Conservation (phyloP, 306 rosid species). For the Castanea sativa region DNA sequence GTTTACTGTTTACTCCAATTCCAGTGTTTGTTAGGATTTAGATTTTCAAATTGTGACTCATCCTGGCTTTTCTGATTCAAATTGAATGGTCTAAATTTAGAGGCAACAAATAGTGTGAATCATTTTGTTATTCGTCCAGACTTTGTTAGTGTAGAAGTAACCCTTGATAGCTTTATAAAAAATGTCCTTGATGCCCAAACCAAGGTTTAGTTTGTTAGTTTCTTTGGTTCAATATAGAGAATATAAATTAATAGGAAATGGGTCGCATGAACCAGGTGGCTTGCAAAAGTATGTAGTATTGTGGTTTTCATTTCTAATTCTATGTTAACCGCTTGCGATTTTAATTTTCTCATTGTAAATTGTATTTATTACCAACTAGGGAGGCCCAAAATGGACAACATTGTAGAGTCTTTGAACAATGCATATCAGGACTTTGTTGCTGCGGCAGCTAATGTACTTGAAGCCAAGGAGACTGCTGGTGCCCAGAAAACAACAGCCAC, state of each 20-base stretch:
- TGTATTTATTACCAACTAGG: neutral
- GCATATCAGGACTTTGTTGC: conserved; percentile 73
- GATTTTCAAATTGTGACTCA: neutral
- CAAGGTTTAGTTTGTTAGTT: neutral
- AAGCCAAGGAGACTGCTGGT: conserved; percentile 50
- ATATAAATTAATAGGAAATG: neutral
- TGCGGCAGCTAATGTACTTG: conserved; percentile 65
- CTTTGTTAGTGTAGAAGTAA: neutral
- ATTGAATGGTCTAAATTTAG: neutral
- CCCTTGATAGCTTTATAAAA: neutral
- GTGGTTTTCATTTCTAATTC: neutral
- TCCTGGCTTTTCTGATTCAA: neutral
- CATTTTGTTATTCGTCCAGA: neutral
- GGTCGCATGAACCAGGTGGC: neutral
- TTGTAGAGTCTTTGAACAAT: conserved; percentile 59
- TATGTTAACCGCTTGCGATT: neutral
- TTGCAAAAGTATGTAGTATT: neutral
- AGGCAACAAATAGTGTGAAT: neutral
- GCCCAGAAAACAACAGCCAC: conserved; percentile 52
- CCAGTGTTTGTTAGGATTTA: neutral
- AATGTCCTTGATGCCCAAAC: neutral
- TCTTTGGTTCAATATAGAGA: too few species aligned
- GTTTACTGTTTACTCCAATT: neutral
- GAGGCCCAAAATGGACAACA: conserved; percentile 49
- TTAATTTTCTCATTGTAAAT: neutral